Evolutionary conservation across 495 filamentous ascomycete genomes (phyloP).

Genomic region (Pseudotulostoma volvatum): DNA sequence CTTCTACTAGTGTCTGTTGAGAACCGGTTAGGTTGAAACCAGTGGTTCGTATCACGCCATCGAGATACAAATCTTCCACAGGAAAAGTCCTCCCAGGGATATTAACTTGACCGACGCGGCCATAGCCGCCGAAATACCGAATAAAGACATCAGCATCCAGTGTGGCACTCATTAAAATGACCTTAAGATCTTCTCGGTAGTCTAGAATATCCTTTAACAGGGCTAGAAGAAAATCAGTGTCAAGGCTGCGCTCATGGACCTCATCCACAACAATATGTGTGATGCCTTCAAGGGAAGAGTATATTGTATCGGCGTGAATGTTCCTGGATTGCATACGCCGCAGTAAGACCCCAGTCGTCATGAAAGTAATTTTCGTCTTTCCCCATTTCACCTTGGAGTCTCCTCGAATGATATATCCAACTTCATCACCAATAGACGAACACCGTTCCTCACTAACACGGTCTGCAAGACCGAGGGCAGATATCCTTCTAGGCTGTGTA

Average conservation of each 20-base stretch:
- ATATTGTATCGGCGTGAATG: slow-evolving; percentile 56
- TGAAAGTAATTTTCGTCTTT: slow-evolving; percentile 79
- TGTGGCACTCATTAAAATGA: slow-evolving; percentile 96
- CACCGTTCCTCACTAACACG: slow-evolving; percentile 87
- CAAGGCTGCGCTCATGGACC: slow-evolving; percentile 88
- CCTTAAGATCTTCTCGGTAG: slow-evolving; percentile 63
- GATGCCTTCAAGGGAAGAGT: slow-evolving; percentile 67
- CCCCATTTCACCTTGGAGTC: slow-evolving; percentile 55
- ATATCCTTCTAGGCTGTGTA: slow-evolving; percentile 89
- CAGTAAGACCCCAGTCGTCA: slow-evolving; percentile 92
- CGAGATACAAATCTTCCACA: slow-evolving; percentile 77
- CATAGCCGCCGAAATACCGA: slow-evolving; percentile 57
- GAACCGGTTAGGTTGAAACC: slow-evolving; percentile 41
- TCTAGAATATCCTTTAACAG: slow-evolving; percentile 72
- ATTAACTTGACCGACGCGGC: slow-evolving; percentile 58
- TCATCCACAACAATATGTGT: slow-evolving; percentile 95
- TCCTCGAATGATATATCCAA: slow-evolving; percentile 89
- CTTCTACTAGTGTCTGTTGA: slow-evolving; percentile 19
- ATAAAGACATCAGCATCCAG: slow-evolving; percentile 80
- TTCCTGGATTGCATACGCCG: slow-evolving; percentile 76
- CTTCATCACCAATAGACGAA: slow-evolving; percentile 62
- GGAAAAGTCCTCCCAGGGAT: slow-evolving; percentile 84
- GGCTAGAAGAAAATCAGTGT: slow-evolving; percentile 87
- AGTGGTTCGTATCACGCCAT: slow-evolving; percentile 70
- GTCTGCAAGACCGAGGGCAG: slow-evolving; percentile 83